phyloP scores from a whole-genome alignment of 768 basidiomycete species.

The Auricularia sp. region DNA sequence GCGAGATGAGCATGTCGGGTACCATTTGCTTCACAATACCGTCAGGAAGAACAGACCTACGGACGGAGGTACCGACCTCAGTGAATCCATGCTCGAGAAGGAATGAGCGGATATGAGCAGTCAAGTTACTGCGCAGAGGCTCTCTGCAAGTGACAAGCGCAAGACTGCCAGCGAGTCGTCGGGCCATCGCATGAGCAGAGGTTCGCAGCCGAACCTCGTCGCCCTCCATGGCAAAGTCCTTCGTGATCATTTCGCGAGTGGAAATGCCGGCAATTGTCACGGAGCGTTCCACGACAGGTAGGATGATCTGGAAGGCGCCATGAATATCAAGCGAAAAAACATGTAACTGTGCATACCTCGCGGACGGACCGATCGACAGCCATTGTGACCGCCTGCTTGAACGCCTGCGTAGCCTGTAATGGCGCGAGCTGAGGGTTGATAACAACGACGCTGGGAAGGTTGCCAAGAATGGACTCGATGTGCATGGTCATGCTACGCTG shows the following conservation, averaged over 20 bases:
- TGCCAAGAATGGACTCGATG: constrained; percentile 68
- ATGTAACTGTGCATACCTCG: constrained; percentile 43
- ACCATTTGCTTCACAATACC: constrained; percentile 44
- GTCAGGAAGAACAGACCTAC: neutral
- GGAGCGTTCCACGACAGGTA: constrained; percentile 95
- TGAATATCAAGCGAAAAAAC: too few relatives aligned
- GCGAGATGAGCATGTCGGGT: constrained; percentile 65
- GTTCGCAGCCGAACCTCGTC: constrained; percentile 85
- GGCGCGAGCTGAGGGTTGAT: constrained; percentile 71
- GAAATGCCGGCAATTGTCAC: constrained; percentile 98
- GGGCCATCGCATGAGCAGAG: constrained; percentile 92
- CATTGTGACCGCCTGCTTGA: constrained; percentile 84
- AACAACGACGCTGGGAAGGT: constrained; percentile 60
- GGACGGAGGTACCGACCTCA: constrained; percentile 41
- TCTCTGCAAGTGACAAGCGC: constrained; percentile 98
- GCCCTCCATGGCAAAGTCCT: constrained; percentile 90
- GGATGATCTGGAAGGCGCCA: constrained; percentile 56
- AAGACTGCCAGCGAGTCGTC: constrained; percentile 90
- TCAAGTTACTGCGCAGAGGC: constrained; percentile 85
- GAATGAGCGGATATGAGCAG: constrained; percentile 75
- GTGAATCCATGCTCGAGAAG: constrained; percentile 81
- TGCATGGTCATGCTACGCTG: constrained; percentile 65
- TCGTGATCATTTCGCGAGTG: constrained; percentile 86
- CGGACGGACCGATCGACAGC: constrained; percentile 92
- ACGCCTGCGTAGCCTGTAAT: constrained; percentile 64